These are phyloP conservation scores for Leccinum proliferum DNA, from an alignment of 1,284 basidiomycete species.

Conservation along the genomic window DNA sequence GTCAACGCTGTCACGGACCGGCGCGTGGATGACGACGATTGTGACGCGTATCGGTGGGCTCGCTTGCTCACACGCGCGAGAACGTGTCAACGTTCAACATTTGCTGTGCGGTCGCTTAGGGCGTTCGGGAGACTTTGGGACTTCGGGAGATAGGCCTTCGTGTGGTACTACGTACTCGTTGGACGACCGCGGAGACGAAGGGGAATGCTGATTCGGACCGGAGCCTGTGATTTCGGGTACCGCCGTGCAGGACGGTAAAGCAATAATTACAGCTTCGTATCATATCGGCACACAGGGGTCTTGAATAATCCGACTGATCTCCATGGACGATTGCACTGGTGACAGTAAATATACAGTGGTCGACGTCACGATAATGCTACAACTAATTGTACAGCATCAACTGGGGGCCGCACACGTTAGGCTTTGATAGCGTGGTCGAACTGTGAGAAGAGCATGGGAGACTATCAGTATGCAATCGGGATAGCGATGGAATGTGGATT, in stretches of 20 bases:
- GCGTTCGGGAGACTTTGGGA: neutral
- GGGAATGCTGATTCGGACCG: neutral
- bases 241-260: neutral
- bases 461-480: constrained; percentile 1
- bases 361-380: constrained; percentile 11
- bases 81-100: neutral
- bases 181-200: constrained; percentile 5
- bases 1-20: neutral
- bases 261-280: neutral
- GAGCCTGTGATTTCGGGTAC: neutral
- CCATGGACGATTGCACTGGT: neutral
- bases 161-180: neutral
- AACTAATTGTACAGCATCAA: neutral
- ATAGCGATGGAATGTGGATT: neutral
- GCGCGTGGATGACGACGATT: neutral
- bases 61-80: neutral
- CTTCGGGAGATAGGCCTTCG: neutral
- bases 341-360: neutral
- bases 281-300: neutral
- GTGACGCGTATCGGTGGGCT: neutral
- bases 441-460: neutral
- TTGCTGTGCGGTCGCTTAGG: neutral
- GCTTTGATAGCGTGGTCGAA: neutral
- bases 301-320: neutral
- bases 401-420: neutral